phyloP scores from a whole-genome alignment of 257 asterid species.

The Gardenia jasminoides region DNA sequence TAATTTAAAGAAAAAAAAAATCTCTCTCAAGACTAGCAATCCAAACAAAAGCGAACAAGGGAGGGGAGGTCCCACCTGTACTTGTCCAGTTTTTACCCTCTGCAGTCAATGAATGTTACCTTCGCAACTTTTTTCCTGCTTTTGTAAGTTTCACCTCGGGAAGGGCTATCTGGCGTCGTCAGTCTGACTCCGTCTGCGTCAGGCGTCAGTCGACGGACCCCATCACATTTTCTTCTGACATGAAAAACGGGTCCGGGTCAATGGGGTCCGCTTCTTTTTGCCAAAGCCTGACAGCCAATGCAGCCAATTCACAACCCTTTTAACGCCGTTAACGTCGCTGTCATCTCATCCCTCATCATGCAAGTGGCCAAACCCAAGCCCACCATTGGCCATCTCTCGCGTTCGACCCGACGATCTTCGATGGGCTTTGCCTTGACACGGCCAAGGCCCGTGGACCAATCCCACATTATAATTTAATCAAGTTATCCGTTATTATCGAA shows the following conservation, averaged over 20 bases:
- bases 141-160: conserved; percentile 41
- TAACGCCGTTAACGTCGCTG: conserved; percentile 23
- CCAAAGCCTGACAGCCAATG: neutral
- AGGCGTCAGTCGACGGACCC: conserved; percentile 20
- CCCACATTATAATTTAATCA: no score
- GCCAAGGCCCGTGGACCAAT: neutral
- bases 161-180: conserved; percentile 40
- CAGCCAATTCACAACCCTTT: neutral
- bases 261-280: conserved; percentile 1
- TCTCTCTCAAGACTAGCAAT: no score
- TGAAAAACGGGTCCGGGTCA: conserved; percentile 2
- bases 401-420: neutral
- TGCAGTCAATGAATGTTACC: conserved; percentile 36
- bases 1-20: no score
- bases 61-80: neutral
- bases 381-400: neutral
- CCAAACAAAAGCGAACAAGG: no score
- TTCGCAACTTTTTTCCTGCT: conserved; percentile 9
- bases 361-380: neutral
- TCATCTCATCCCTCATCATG: neutral
- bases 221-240: conserved; percentile 40
- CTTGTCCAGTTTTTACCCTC: conserved; percentile 17
- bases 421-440: neutral
- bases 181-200: neutral
- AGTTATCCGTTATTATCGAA: no score